Conservation (phyloP, 805 yeast genomes). For the Candida sithepensis region DNA sequence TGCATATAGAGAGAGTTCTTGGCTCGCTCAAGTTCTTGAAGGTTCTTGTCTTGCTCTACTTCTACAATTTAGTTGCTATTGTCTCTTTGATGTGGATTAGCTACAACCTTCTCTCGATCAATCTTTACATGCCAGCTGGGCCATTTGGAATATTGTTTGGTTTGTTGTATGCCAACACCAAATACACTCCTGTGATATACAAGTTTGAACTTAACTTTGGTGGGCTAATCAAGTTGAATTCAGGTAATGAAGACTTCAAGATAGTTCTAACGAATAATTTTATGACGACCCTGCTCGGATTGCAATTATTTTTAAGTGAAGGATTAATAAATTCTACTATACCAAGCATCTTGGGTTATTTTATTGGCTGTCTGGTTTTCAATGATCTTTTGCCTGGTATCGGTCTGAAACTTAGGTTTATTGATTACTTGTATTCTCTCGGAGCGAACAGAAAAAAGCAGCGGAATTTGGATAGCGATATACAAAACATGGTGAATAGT, state of each 20-base stretch:
- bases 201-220: conserved; percentile 35
- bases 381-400: conserved; percentile 42
- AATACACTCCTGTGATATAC: conserved; percentile 39
- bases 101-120: conserved; percentile 31
- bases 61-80: conserved; percentile 44
- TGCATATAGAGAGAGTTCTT: conserved; percentile 53
- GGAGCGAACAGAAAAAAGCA: conserved; percentile 6
- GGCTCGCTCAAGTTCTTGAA: conserved; percentile 55
- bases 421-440: conserved; percentile 16
- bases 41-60: conserved; percentile 38
- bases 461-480: conserved; percentile 9
- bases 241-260: conserved; percentile 18
- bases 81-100: conserved; percentile 31
- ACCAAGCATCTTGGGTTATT: conserved; percentile 39
- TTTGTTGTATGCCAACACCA: conserved; percentile 37
- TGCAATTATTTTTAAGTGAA: conserved; percentile 43
- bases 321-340: conserved; percentile 33
- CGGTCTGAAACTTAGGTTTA: conserved; percentile 23
- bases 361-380: conserved; percentile 41
- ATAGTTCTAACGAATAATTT: conserved; percentile 33
- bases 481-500: conserved; percentile 13
- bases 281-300: conserved; percentile 23
- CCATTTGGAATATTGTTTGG: conserved; percentile 39
- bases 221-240: conserved; percentile 18
- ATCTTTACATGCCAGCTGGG: conserved; percentile 44